Percentiles rank a stretch among this genome's conserved stretches.
Conservation (phyloP, 441 rosid species). For the Lepidium campestre region DNA sequence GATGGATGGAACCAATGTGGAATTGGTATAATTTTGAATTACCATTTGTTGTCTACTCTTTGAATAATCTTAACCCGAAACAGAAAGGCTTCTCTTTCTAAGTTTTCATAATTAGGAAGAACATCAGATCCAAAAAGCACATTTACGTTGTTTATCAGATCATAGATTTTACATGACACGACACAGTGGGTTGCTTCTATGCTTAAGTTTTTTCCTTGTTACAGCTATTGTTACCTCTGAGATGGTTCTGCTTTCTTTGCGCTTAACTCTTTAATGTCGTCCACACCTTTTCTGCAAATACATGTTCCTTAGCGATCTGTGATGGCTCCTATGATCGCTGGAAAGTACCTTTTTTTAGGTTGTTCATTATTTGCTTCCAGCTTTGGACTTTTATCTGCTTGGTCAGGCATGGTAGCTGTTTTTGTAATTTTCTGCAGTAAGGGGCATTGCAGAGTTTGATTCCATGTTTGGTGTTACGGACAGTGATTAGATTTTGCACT, state of each 20-base stretch:
- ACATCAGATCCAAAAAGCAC: neutral
- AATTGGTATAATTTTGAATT: constrained; percentile 5
- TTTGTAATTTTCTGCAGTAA: neutral
- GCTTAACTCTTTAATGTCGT: neutral
- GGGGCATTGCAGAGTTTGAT: neutral
- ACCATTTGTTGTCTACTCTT: neutral
- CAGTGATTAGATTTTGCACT: neutral
- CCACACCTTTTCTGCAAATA: neutral
- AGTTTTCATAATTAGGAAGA: neutral
- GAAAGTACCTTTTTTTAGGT: neutral
- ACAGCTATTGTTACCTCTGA: constrained; percentile 22
- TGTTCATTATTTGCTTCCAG: neutral
- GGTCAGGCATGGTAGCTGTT: neutral
- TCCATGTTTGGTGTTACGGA: neutral
- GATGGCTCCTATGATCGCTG: neutral
- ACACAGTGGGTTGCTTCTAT: constrained; percentile 48
- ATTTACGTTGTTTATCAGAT: constrained; percentile 30
- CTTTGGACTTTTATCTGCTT: neutral
- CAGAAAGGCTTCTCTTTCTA: neutral
- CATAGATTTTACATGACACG: constrained; percentile 51
- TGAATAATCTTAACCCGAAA: neutral
- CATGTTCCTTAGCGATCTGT: neutral
- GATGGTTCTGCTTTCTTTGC: neutral
- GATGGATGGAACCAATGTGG: constrained; percentile 13
- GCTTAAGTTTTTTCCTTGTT: constrained; percentile 26